These are phyloP conservation scores for Vicia villosa DNA, from an alignment of 306 rosid species.

Conservation along the genomic window DNA sequence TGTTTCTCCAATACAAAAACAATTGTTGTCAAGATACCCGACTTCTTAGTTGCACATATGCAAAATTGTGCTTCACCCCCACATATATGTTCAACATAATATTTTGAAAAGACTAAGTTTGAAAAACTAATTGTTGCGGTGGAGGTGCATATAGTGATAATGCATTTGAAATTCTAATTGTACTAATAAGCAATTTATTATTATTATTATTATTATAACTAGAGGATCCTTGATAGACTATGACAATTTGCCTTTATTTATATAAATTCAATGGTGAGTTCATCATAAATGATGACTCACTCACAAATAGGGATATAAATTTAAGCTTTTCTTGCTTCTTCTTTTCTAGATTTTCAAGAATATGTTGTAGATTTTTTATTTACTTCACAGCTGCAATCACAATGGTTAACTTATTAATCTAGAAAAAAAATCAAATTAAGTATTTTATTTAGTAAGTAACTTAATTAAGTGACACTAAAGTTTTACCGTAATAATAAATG, in stretches of 20 bases:
- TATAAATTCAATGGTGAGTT: constrained; percentile 23
- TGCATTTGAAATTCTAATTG: not conserved
- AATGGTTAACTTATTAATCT: too few relatives aligned
- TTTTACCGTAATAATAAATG: too few relatives aligned
- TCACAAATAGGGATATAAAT: not conserved
- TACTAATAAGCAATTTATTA: not conserved
- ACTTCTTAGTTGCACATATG: constrained; percentile 51
- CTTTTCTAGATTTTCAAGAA: constrained; percentile 50
- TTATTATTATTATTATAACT: not conserved
- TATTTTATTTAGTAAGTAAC: too few relatives aligned
- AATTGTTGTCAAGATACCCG: constrained; percentile 47
- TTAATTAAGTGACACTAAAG: too few relatives aligned
- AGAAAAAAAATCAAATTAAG: too few relatives aligned
- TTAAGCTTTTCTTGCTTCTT: constrained; percentile 54
- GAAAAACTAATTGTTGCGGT: constrained; percentile 31
- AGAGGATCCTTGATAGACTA: constrained; percentile 37
- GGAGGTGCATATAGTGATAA: not conserved
- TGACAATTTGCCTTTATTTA: constrained; percentile 43
- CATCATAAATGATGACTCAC: constrained; percentile 11
- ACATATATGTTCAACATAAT: constrained; percentile 51
- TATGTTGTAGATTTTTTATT: constrained; percentile 43
- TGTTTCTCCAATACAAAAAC: constrained; percentile 62
- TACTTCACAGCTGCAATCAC: constrained; percentile 62
- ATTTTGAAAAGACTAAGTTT: constrained; percentile 60
- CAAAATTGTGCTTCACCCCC: constrained; percentile 68